Conservation (phyloP, 2,329 filamentous ascomycete species). For the Acarospora socialis region DNA sequence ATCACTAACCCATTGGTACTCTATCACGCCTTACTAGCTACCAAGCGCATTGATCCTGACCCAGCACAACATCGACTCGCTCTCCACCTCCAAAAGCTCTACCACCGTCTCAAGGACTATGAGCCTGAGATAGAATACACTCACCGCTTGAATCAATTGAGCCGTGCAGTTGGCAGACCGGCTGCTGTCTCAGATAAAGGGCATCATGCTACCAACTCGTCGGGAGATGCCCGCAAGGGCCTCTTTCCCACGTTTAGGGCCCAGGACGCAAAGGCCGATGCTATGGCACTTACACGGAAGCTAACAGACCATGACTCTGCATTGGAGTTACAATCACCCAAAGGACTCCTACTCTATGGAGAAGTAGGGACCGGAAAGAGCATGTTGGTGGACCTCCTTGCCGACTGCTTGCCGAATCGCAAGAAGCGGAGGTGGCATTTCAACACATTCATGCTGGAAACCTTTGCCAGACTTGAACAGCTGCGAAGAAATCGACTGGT, state of each 20-base stretch:
- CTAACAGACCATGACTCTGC: conserved; percentile 58
- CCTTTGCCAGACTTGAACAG: conserved; percentile 55
- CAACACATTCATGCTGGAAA: conserved; percentile 74
- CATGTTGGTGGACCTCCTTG: conserved; percentile 74
- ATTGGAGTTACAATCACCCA: conserved; percentile 55
- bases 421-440: conserved; percentile 70
- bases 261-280: conserved; percentile 36
- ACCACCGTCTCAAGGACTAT: conserved; percentile 63
- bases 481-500: conserved; percentile 34
- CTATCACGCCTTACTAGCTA: conserved; percentile 56
- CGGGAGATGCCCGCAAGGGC: conserved; percentile 28
- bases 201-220: too few relatives aligned
- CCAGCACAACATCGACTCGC: conserved; percentile 58
- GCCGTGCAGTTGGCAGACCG: conserved; percentile 23
- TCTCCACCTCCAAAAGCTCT: conserved; percentile 63
- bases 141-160: conserved; percentile 48
- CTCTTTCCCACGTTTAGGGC: conserved; percentile 44
- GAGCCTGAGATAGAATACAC: conserved; percentile 57
- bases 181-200: conserved; percentile 20
- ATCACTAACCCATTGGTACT: conserved; percentile 54
- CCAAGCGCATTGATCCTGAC: conserved; percentile 53
- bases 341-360: conserved; percentile 62
- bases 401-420: conserved; percentile 57
- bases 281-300: conserved; percentile 51
- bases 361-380: conserved; percentile 74